A percentile compares a stretch with the other conserved stretches of the same genome.
Conservation (phyloP, 306 rosid genomes). For the Fragaria iinumae region DNA sequence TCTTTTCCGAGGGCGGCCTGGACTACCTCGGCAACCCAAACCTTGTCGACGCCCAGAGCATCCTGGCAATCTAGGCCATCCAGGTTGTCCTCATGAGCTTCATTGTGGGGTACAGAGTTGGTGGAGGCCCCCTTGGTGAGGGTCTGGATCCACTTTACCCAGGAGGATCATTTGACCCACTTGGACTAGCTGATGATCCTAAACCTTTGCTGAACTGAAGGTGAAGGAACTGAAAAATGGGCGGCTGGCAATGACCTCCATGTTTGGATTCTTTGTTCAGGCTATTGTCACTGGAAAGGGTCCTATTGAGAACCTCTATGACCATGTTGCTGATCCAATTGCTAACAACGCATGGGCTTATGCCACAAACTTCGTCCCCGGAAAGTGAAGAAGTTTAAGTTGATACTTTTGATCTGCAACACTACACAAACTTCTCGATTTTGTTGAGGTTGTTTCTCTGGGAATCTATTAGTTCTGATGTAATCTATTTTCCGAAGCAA, state of each 20-base stretch:
- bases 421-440: conserved; percentile 29
- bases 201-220: neutral
- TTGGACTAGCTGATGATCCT: neutral
- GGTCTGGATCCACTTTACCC: neutral
- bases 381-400: conserved; percentile 53
- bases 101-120: neutral
- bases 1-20: neutral
- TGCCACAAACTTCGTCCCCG: conserved; percentile 44
- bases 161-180: neutral
- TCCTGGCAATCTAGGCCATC: neutral
- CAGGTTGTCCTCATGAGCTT: conserved; percentile 1
- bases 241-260: neutral
- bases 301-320: neutral
- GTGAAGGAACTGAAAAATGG: neutral
- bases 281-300: neutral
- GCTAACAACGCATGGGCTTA: conserved; percentile 1
- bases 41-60: neutral
- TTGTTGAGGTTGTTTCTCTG: conserved; percentile 33
- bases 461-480: conserved; percentile 27
- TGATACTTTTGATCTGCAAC: conserved; percentile 22
- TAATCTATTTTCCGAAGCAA: neutral
- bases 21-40: neutral
- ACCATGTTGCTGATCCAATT: neutral
- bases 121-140: neutral
- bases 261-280: neutral